Conservation (phyloP, 148 eudicot genomes). For the Amaranthus cruentus region DNA sequence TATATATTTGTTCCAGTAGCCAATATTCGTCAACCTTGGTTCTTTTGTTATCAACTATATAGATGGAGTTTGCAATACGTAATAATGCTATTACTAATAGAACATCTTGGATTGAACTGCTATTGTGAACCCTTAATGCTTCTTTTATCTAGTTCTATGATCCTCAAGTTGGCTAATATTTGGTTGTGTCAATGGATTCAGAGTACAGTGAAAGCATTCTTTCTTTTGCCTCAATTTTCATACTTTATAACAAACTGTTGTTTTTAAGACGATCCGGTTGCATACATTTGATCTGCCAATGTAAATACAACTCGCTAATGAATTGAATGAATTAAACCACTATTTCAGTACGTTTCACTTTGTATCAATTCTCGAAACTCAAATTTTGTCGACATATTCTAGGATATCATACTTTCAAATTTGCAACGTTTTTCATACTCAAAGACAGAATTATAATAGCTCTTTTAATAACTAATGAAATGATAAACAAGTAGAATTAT, state of each 20-base stretch:
- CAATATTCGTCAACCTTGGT: conserved; percentile 21
- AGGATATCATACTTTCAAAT: no score
- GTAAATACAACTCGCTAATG: no score
- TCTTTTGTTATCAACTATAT: conserved; percentile 12
- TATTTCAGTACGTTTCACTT: no score
- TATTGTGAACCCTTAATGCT: neutral
- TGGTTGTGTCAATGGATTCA: neutral
- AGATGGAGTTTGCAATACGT: conserved; percentile 17
- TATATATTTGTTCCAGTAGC: conserved; percentile 24
- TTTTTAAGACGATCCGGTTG: neutral
- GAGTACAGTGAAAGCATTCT: neutral
- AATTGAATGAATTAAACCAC: no score
- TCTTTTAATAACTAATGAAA: neutral
- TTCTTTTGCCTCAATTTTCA: no score
- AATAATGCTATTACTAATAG: neutral
- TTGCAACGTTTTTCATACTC: no score
- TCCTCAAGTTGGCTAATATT: neutral
- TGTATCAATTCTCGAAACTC: no score
- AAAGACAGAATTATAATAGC: no score
- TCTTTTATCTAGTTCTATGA: neutral
- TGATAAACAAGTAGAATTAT: neutral
- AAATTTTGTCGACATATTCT: no score
- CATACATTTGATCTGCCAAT: neutral
- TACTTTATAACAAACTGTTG: no score
- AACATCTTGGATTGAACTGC: neutral